A percentile compares a stretch with the other conserved stretches of the same genome.
phyloP scores from a whole-genome alignment of 306 rosid species.

The Medicago ruthenica region DNA sequence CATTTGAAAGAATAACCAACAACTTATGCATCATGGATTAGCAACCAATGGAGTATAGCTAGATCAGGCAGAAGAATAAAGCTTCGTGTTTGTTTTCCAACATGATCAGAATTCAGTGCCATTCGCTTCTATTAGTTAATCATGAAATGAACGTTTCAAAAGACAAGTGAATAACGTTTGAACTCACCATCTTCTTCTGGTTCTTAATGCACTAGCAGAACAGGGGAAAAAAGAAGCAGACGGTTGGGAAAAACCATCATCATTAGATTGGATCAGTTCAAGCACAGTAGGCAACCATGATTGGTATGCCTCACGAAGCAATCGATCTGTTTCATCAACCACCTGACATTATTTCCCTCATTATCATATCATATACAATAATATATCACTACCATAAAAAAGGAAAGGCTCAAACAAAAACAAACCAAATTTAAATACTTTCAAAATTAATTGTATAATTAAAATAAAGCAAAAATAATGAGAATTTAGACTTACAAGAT shows the following conservation, averaged over 20 bases:
- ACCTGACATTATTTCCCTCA: conserved; percentile 65
- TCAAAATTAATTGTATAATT: not conserved
- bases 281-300: conserved; percentile 92
- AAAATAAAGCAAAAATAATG: not conserved
- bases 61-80: not conserved
- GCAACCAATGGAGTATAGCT: not conserved
- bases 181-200: conserved; percentile 83
- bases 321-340: conserved; percentile 90
- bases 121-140: not conserved
- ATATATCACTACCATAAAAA: not conserved
- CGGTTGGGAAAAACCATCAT: conserved; percentile 51
- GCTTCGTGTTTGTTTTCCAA: not conserved
- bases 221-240: conserved; percentile 54
- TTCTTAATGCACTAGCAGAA: conserved; percentile 65
- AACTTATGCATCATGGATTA: not conserved
- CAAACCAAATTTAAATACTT: not conserved
- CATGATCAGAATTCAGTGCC: not conserved
- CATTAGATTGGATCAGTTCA: conserved; percentile 54
- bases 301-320: conserved; percentile 92
- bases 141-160: conserved; percentile 13
- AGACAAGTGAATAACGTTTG: conserved; percentile 35
- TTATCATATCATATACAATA: conserved; percentile 43
- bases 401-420: conserved; percentile 4
- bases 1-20: not conserved
- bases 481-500: conserved; percentile 67